Base-by-base conservation (phyloP, 768 basidiomycete species). In the Phlegmacium glaucopus region DNA sequence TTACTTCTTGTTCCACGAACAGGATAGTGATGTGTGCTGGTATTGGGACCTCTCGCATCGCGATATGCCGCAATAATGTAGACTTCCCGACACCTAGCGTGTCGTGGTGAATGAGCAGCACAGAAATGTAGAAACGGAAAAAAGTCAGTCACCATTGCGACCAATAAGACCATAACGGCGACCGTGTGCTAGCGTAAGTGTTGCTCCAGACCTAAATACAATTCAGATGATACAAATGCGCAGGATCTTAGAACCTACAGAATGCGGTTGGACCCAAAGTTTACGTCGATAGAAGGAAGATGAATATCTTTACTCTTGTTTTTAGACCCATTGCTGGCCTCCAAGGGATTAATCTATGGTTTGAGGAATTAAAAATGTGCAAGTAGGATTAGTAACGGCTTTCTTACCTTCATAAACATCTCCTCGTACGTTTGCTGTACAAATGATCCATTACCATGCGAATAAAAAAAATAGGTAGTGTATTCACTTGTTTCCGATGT, bases 271-370 rank as follows among this genome's bases (percentile, higher is more conserved):
- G 93, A 96, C 22, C 80, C 94, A 66, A 98, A 98, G 61, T 82
- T 92, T 64, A 97, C 94, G 61, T 99, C 96, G 71, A 99, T 96
- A 29, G 85, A 86, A 18, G 87, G 87, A 4, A 99, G 75, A 61
- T 96, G 93, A 43, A 99, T 88, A 65, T 99, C 96, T 66, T 98
- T 97, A 72, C 86, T 92, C 76, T 97, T 99, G 65, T 94, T 92
- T 69, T 94, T 95, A 11, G 87, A 70, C 4, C 83, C 72, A 0
- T 77, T 71, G 15, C 80, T 79, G 0, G 87, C 83, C 66, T 94
- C 91, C 49, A 99, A 68, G 34, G 96, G 93, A 68, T 99, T 99
- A 70, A 94, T 88, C 87, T 22, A n/a, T 32, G 22, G 22, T 22
- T 22, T 22, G 39, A 48, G 41, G 30, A 49, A 16, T 7, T 13